Evolutionary conservation across 106 monocot species (phyloP).

Genomic region (Acanthochlamys bracteata): DNA sequence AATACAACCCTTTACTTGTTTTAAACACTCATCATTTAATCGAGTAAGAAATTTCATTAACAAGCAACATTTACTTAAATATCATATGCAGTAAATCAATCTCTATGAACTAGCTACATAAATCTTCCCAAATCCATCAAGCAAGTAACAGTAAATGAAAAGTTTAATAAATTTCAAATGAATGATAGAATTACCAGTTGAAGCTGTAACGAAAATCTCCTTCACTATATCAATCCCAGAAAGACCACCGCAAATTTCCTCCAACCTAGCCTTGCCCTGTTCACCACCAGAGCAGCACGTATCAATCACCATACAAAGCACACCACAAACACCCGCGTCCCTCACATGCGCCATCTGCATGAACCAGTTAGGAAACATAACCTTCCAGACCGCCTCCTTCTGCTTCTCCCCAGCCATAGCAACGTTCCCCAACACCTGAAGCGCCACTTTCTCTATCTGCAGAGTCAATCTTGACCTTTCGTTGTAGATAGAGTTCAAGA

Average conservation of each 20-base stretch:
- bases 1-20: not conserved
- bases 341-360: slow-evolving; percentile 27
- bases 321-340: slow-evolving; percentile 26
- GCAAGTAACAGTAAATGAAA: not conserved
- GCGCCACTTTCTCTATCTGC: slow-evolving; percentile 31
- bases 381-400: slow-evolving; percentile 37
- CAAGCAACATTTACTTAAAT: not conserved
- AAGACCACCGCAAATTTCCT: slow-evolving; percentile 27
- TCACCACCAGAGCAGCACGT: slow-evolving; percentile 37
- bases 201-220: slow-evolving; percentile 41
- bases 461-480: no score
- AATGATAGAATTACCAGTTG: slow-evolving; percentile 14
- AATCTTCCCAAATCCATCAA: no score
- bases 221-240: slow-evolving; percentile 32
- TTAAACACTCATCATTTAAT: no score
- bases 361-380: slow-evolving; percentile 35
- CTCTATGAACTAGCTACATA: no score
- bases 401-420: slow-evolving; percentile 50
- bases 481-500: no score
- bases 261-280: slow-evolving; percentile 31
- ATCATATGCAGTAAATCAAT: not conserved
- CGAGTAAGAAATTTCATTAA: not conserved
- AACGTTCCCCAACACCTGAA: slow-evolving; percentile 67
- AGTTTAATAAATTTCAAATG: not conserved
- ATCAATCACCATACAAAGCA: slow-evolving; percentile 62